Base-by-base conservation (phyloP, 345 rosid species). In the Brassica carinata region DNA sequence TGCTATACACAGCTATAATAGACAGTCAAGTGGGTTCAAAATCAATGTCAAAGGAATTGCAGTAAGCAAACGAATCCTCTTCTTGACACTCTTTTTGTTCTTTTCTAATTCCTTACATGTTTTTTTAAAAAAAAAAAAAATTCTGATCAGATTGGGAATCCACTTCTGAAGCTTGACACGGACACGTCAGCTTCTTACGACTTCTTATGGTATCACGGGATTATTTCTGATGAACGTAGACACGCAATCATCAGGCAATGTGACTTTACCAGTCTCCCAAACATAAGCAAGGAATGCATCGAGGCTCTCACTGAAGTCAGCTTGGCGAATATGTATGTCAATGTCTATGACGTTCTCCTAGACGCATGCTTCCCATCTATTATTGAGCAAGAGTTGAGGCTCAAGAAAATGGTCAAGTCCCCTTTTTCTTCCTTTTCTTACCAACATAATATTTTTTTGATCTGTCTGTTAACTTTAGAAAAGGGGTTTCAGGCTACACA, bases 31-130 rank as follows among this genome's bases (percentile, higher is more conserved):
- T 8, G 91, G 87, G 14, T 92, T 87, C 84, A 88, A 91, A 85
- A 92, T 94, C 87, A 92, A 92, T 68, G 83, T 94, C 81, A 90
- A 91, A 85, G 98, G 98, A 78, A 79, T 94, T 82, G 98, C 98
- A 78, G 97, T 94, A 91, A 90, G 92, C 69, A 74, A 77, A 34
- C 7, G 1, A 34, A 34, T 34, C 40, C 7, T 34, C 82, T 38
- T 30, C 48, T 74, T 26, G 14, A 19, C 17, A 61, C 53, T 64
- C 70, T 23, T 38, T 34, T 58, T 23, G 59, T 59, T 51, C 36
- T 63, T 17, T 33, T 13, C 3, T 72, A 33, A 53, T 40, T 48
- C 45, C 68, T 23, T 27, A 27, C 30, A 27, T 27, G 30, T 27
- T 48, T 19, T 19, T 19, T 19, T 19, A 19, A 19, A 19, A 19